phyloP scores from a whole-genome alignment of 257 asterid species.

The Coffea canephora region DNA sequence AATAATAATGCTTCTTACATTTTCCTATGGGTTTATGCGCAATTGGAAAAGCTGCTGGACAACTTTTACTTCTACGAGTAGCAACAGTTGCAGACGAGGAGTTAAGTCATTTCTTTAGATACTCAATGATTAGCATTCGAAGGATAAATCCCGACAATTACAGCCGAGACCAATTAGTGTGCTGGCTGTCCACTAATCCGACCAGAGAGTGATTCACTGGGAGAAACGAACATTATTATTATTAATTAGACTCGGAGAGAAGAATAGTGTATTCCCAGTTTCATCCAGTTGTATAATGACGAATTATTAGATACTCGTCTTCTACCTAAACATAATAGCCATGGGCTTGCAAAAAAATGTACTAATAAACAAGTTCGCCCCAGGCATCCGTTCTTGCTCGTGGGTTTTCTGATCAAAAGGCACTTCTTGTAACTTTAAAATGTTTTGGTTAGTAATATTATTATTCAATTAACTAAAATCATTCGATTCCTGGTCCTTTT shows the following conservation, averaged over 20 bases:
- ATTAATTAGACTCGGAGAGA: neutral
- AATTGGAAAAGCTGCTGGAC: neutral
- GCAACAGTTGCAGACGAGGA: neutral
- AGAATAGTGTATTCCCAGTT: neutral
- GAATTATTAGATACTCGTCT: neutral
- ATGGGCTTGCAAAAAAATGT: neutral
- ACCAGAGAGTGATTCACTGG: neutral
- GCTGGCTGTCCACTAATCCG: constrained; percentile 1
- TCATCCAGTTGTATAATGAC: neutral
- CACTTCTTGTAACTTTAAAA: neutral
- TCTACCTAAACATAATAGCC: no score
- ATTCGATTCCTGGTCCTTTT: no score
- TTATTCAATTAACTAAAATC: no score
- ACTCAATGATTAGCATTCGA: neutral
- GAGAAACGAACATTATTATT: neutral
- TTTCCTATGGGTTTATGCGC: neutral
- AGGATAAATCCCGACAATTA: neutral
- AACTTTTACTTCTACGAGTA: neutral
- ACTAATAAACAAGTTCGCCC: neutral
- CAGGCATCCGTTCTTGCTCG: neutral
- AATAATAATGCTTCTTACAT: no score
- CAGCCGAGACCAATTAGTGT: neutral
- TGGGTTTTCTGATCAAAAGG: neutral
- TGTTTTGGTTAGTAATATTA: neutral
- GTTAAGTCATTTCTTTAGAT: neutral